Evolutionary conservation across 1,284 basidiomycete species (phyloP), one percentile per base, ranked within the genome.

Genomic region (Agroathelia rolfsii): DNA sequence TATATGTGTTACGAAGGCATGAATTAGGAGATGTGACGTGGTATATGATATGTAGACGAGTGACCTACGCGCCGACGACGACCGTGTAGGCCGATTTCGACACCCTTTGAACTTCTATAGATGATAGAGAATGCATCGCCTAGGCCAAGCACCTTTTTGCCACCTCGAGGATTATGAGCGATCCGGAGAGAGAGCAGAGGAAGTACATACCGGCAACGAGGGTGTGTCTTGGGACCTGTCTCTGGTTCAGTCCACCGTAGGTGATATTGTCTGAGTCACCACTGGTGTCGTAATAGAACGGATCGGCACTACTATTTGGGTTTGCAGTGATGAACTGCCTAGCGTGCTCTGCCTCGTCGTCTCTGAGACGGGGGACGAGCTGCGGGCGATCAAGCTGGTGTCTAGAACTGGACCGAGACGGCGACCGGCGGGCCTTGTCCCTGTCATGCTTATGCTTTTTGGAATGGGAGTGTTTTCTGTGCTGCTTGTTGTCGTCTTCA

Each of bases 231-330:
- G 85, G 82, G 20, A 87, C 55, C 42, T 81, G 71, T 20, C 72
- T 66, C 11, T 67, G 51, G 47, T 84, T 62, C 22, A 81, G 45
- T 2, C 72, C 61, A n/a, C 81, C 84, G 47, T 81, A 86, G 22
- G 66, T 66, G 17, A 83, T 51, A 46, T 81, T 87, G 38, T 76
- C 55, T 28, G 56, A 45, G 48, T 88, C 85, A 0, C 83, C 82
- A 42, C 69, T 75, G 30, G 69, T 61, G 49, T 87, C 82, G 4
- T 70, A 69, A 47, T 71, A 81, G 58, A 72, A 83, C 9, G 69
- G 39, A 31, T 47, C 56, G 27, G 53, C 53, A 13, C 46, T n/a
- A n/a, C n/a, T n/a, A n/a, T n/a, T n/a, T n/a, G n/a, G n/a, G n/a
- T n/a, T n/a, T n/a, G n/a, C n/a, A n/a, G n/a, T n/a, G n/a, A n/a